phyloP scores from a whole-genome alignment of 306 rosid species.

The Prunus davidiana region DNA sequence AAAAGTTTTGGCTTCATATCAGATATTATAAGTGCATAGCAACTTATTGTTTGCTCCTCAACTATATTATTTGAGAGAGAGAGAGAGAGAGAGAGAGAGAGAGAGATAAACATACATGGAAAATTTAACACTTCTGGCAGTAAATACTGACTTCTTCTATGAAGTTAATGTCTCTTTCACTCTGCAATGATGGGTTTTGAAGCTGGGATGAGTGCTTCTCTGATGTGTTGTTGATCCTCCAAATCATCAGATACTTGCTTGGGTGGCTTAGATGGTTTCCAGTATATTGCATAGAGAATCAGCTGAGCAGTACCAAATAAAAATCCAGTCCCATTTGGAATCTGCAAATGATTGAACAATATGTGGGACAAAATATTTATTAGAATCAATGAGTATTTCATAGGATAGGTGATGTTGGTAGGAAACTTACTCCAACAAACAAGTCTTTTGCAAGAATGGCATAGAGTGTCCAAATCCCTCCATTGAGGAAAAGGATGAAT shows the following conservation, averaged over 20 bases:
- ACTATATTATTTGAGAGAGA: too few species aligned
- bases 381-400: background rate
- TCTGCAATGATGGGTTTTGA: background rate
- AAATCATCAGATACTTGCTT: background rate
- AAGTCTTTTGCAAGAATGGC: constrained; percentile 30
- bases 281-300: constrained; percentile 29
- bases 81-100: too few species aligned
- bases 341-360: constrained; percentile 8
- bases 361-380: background rate
- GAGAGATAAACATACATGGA: background rate
- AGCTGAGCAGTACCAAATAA: constrained; percentile 30
- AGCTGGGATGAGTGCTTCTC: constrained; percentile 14
- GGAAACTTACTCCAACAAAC: constrained; percentile 37
- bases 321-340: constrained; percentile 38
- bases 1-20: too few species aligned
- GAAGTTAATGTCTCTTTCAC: background rate
- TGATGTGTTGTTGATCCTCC: constrained; percentile 19
- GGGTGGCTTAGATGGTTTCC: constrained; percentile 27
- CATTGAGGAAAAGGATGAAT: constrained; percentile 28
- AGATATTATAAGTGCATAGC: too few species aligned
- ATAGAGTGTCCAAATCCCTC: constrained; percentile 35
- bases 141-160: background rate
- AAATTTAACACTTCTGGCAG: background rate
- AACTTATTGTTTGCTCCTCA: too few species aligned
- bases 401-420: background rate